Percentiles rank a stretch among this genome's conserved stretches.
These are phyloP conservation scores for Suillus brevipes DNA, from an alignment of 768 basidiomycete species.

Conservation along the genomic window DNA sequence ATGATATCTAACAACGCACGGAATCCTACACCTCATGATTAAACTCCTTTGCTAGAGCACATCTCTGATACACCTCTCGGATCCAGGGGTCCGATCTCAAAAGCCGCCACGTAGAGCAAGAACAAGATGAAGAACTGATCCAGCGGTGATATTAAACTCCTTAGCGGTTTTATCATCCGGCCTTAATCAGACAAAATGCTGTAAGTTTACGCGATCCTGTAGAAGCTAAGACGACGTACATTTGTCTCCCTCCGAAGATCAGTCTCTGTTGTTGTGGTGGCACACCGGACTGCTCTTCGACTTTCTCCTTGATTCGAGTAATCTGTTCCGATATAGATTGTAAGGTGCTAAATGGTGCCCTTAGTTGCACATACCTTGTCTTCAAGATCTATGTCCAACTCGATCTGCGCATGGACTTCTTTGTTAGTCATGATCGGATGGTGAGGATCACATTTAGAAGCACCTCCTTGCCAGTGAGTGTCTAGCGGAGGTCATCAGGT, in stretches of 20 bases:
- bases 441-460: constrained; percentile 30
- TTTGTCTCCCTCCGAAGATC: constrained; percentile 90
- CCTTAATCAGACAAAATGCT: constrained; percentile 45
- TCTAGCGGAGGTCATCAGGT: constrained; percentile 45
- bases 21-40: constrained; percentile 20
- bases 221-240: constrained; percentile 52
- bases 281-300: constrained; percentile 97
- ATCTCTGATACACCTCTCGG: constrained; percentile 8
- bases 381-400: constrained; percentile 90
- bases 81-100: constrained; percentile 33
- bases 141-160: constrained; percentile 81
- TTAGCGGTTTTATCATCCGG: constrained; percentile 87
- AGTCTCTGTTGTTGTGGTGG: constrained; percentile 94
- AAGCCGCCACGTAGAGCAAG: constrained; percentile 91
- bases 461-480: constrained; percentile 97
- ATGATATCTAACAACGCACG: constrained; percentile 32
- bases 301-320: constrained; percentile 92
- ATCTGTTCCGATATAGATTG: constrained; percentile 52
- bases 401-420: constrained; percentile 56
- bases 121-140: constrained; percentile 90
- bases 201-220: neutral
- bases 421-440: constrained; percentile 15
- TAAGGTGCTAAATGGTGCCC: constrained; percentile 2
- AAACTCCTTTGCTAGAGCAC: constrained; percentile 1
- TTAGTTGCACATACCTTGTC: constrained; percentile 57